Evolutionary conservation across 2,329 filamentous ascomycete genomes (phyloP).

Genomic region (Ascochyta viciae-villosae): DNA sequence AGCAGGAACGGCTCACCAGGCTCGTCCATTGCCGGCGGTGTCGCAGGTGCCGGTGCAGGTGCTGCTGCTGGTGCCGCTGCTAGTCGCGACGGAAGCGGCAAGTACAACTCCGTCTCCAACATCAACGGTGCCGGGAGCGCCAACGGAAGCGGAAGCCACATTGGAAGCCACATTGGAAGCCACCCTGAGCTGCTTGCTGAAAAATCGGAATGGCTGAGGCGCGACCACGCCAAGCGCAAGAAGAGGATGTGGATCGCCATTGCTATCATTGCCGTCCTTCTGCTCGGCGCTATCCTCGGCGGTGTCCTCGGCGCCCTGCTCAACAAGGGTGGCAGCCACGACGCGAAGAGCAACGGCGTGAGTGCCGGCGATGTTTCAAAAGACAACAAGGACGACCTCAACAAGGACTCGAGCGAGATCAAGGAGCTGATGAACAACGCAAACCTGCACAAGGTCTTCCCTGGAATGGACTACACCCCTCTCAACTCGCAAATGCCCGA

Average conservation of each 20-base stretch:
- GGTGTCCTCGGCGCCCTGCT: slow-evolving; percentile 78
- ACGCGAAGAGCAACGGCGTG: slow-evolving; percentile 31
- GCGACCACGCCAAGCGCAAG: slow-evolving; percentile 63
- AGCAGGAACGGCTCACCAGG: slow-evolving; percentile 51
- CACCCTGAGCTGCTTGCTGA: slow-evolving; percentile 54
- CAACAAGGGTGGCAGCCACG: slow-evolving; percentile 50
- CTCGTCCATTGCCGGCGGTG: slow-evolving; percentile 44
- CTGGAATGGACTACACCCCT: slow-evolving; percentile 94
- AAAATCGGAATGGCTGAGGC: slow-evolving; percentile 70
- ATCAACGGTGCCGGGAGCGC: slow-evolving; percentile 22
- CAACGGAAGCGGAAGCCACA: slow-evolving; percentile 8
- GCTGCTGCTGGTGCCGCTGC: slow-evolving; percentile 45
- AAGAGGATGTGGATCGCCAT: slow-evolving; percentile 74
- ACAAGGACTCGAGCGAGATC: slow-evolving; percentile 79
- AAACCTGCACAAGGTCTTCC: slow-evolving; percentile 89
- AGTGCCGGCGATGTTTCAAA: slow-evolving; percentile 56
- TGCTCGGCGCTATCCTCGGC: slow-evolving; percentile 75
- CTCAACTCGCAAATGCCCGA: slow-evolving; percentile 89
- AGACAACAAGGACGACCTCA: slow-evolving; percentile 77
- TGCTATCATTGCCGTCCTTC: slow-evolving; percentile 66
- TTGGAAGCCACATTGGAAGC: slow-evolving; percentile 14
- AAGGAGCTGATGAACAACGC: slow-evolving; percentile 80
- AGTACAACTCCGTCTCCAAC: slow-evolving; percentile 65
- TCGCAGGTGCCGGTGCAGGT: slow-evolving; percentile 55
- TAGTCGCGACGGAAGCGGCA: slow-evolving; percentile 49